These are phyloP conservation scores for Pythium monospermum DNA, from an alignment of 352 stramenopile genomes.

Conservation along the genomic window DNA sequence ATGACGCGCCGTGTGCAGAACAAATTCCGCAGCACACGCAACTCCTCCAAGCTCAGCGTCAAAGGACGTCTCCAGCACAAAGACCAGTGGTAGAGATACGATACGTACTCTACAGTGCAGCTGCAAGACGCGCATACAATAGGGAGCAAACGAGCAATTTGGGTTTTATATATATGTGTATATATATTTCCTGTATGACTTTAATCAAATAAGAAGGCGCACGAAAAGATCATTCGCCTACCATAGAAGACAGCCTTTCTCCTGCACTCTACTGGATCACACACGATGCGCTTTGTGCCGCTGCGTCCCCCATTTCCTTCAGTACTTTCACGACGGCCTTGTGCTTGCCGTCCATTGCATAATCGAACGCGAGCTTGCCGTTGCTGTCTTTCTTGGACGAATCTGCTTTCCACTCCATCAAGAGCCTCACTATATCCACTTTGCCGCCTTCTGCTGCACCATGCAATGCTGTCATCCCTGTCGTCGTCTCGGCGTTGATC, in stretches of 20 bases:
- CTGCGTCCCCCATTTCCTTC: slow-evolving; percentile 91
- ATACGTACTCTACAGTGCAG: neutral
- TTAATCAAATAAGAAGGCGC: slow-evolving; percentile 5
- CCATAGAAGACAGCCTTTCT: no score
- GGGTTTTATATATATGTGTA: neutral
- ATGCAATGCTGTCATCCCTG: slow-evolving; percentile 87
- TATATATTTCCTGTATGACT: slow-evolving; percentile 21
- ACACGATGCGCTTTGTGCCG: slow-evolving; percentile 81
- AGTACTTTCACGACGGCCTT: slow-evolving; percentile 89
- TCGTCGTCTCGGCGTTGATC: slow-evolving; percentile 89
- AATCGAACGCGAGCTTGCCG: slow-evolving; percentile 89
- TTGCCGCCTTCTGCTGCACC: slow-evolving; percentile 88
- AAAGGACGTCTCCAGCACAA: slow-evolving; percentile 85
- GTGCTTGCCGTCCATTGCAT: slow-evolving; percentile 90
- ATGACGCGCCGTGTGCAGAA: slow-evolving; percentile 51
- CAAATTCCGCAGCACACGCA: slow-evolving; percentile 57
- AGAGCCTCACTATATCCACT: slow-evolving; percentile 87
- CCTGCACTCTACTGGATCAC: slow-evolving; percentile 70
- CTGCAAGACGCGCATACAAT: neutral
- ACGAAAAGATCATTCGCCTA: no score
- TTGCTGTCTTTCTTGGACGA: slow-evolving; percentile 86
- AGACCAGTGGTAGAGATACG: slow-evolving; percentile 40
- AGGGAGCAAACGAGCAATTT: neutral
- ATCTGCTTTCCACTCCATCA: slow-evolving; percentile 90
- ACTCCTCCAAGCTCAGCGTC: slow-evolving; percentile 79